A percentile compares a stretch with the other conserved stretches of the same genome.
These are phyloP conservation scores for Thelonectria olida DNA, from an alignment of 2,329 filamentous ascomycete genomes.

Conservation along the genomic window DNA sequence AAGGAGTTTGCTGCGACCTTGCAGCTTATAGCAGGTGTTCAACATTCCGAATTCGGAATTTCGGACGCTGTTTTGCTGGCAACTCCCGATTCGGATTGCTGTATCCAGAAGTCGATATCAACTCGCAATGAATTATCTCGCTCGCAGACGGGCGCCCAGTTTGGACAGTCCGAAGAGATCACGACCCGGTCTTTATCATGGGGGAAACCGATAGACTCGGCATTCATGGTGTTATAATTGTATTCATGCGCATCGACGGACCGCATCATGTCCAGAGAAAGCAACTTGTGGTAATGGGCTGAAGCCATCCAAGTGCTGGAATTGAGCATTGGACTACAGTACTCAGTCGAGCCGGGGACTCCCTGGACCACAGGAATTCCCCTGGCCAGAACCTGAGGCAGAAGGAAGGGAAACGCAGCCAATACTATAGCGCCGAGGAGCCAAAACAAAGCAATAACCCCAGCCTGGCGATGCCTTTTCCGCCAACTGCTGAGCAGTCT, in stretches of 20 bases:
- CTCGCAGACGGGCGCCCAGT: slow-evolving; percentile 2
- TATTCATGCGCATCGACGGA: not conserved
- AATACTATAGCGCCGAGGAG: not conserved
- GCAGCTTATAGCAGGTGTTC: not conserved
- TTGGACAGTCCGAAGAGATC: not conserved
- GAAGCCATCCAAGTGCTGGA: not conserved
- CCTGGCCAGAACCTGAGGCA: not conserved
- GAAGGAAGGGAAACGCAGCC: not conserved
- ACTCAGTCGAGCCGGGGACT: not conserved
- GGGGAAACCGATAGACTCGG: not conserved
- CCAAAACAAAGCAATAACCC: not conserved
- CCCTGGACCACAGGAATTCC: not conserved
- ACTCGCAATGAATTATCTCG: not conserved
- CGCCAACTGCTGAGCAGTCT: not conserved
- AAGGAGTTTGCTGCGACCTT: not conserved
- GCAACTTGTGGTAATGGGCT: not conserved
- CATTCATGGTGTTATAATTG: not conserved
- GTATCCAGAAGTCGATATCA: slow-evolving; percentile 1
- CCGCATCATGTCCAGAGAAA: not conserved
- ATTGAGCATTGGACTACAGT: slow-evolving; percentile 1
- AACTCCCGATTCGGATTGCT: not conserved
- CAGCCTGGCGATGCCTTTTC: not conserved
- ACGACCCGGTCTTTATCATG: not conserved
- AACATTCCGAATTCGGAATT: not conserved
- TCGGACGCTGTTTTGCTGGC: not conserved